Evolutionary conservation across 257 asterid species (phyloP).

Genomic region (Solanum microdontum): DNA sequence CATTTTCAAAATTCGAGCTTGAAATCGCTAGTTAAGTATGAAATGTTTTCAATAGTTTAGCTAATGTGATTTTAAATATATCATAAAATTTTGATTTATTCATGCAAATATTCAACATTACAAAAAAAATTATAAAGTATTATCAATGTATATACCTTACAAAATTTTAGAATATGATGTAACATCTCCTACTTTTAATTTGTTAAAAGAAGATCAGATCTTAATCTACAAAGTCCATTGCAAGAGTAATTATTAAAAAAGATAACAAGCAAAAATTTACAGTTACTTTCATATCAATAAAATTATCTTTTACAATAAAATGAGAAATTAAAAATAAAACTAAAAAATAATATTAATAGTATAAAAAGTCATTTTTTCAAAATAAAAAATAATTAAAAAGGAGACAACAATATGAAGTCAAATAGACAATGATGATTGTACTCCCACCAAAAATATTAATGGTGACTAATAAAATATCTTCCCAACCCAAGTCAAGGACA

Average conservation of each 20-base stretch:
- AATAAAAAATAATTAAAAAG: neutral
- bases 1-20: too few relatives aligned
- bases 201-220: neutral
- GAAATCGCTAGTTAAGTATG: neutral
- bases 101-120: neutral
- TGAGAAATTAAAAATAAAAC: neutral
- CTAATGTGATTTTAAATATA: too few relatives aligned
- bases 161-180: neutral
- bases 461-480: neutral
- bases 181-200: neutral
- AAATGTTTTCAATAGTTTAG: too few relatives aligned
- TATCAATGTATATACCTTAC: neutral
- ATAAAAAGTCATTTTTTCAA: neutral
- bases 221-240: neutral
- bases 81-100: too few relatives aligned
- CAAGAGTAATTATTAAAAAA: neutral
- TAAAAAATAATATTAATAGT: neutral
- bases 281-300: neutral
- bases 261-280: neutral
- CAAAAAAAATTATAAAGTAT: neutral
- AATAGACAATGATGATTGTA: neutral
- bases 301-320: too few relatives aligned
- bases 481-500: neutral
- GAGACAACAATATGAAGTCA: neutral
- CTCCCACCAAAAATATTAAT: neutral